Evolutionary conservation across 495 filamentous ascomycete genomes (phyloP).

Genomic region (Aspergillus coremiiformis): DNA sequence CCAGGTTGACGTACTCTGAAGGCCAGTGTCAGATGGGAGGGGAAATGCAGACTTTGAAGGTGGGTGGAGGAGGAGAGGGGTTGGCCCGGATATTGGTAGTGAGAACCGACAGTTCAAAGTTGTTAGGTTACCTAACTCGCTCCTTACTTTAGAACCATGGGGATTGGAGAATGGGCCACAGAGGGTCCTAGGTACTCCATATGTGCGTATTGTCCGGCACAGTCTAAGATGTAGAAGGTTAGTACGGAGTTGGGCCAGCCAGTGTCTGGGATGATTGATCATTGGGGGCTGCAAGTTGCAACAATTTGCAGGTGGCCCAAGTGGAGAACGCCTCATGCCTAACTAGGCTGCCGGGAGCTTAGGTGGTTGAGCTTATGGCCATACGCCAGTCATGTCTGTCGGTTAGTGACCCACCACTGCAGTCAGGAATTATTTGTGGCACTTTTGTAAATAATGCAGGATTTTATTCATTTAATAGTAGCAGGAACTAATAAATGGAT

Average conservation of each 20-base stretch:
- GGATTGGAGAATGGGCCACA: conserved; percentile 9
- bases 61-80: conserved; percentile 5
- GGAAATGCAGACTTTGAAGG: not conserved
- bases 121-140: too few species aligned
- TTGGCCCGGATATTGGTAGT: conserved; percentile 1
- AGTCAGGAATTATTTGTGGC: conserved; percentile 19
- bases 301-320: conserved; percentile 15
- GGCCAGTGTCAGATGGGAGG: conserved; percentile 4
- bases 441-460: conserved; percentile 14
- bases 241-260: not conserved
- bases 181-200: conserved; percentile 16
- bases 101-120: conserved; percentile 7
- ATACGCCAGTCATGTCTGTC: conserved; percentile 21
- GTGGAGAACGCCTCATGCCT: conserved; percentile 22
- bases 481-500: conserved; percentile 12
- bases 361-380: conserved; percentile 22
- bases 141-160: conserved; percentile 4
- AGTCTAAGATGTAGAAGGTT: conserved; percentile 5
- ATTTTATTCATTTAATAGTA: conserved; percentile 4
- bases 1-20: conserved; percentile 9
- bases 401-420: conserved; percentile 13
- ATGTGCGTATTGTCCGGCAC: conserved; percentile 15
- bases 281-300: conserved; percentile 15
- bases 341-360: conserved; percentile 23
- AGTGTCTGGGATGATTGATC: conserved; percentile 13